Conservation (phyloP, 129 eudicot species). For the Gnaphalium uliginosum region DNA sequence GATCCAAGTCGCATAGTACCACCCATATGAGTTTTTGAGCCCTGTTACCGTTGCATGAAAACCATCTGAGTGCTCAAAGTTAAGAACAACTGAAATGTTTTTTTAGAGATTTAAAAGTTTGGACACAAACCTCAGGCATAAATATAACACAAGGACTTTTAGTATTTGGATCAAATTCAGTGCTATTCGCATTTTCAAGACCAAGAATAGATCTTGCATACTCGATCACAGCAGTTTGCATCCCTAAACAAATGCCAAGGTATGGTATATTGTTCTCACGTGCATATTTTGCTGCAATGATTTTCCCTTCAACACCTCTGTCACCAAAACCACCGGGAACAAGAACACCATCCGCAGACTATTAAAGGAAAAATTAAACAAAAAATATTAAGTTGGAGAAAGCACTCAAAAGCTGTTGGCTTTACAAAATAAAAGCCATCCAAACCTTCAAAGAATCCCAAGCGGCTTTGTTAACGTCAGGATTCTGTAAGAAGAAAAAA, state of each 20-base stretch:
- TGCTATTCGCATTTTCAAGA: slow-evolving; percentile 76
- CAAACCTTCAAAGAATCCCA: slow-evolving; percentile 80
- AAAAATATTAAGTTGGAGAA: background rate
- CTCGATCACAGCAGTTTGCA: slow-evolving; percentile 44
- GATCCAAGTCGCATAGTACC: slow-evolving; percentile 99
- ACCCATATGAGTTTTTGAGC: slow-evolving; percentile 94
- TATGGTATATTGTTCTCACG: slow-evolving; percentile 41
- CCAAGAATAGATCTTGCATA: slow-evolving; percentile 65
- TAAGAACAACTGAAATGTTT: background rate
- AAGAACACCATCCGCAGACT: slow-evolving; percentile 73
- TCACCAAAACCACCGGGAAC: slow-evolving; percentile 48
- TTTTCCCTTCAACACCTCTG: slow-evolving; percentile 44
- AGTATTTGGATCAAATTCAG: slow-evolving; percentile 72
- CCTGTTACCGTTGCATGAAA: slow-evolving; percentile 40
- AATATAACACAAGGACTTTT: slow-evolving; percentile 78
- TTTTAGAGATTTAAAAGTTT: background rate
- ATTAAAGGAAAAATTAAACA: background rate
- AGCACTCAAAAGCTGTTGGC: background rate
- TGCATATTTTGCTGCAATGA: slow-evolving; percentile 38
- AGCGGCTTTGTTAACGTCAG: slow-evolving; percentile 60
- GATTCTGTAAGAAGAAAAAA: slow-evolving; percentile 61
- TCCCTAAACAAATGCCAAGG: slow-evolving; percentile 43
- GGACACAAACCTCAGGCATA: slow-evolving; percentile 77
- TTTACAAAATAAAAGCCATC: background rate
- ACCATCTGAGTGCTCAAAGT: slow-evolving; percentile 9